Base-by-base conservation (phyloP, 1,284 basidiomycete genomes). In the Trichosporon sp. region DNA sequence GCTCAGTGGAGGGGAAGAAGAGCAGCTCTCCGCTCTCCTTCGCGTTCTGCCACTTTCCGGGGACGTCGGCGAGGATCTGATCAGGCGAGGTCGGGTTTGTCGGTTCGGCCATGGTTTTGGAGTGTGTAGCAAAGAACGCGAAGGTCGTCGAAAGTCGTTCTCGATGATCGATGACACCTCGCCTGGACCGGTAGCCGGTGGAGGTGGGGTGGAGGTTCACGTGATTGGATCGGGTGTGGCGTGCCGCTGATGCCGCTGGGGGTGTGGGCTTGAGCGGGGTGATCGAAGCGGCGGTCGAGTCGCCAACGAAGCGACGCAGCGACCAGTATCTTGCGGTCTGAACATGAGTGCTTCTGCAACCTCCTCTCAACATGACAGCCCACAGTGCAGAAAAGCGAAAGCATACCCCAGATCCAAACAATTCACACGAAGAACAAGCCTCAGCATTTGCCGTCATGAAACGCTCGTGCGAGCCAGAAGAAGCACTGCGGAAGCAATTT, bases 1-100 rank as follows among this genome's bases (percentile, higher is more conserved):
- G 85, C 32, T 89, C 82, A 2, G 88, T 88, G 1, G 92, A 93
- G 21, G 90, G 89, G 79, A 91, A 95, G 85, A 91, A 91, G 54
- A 91, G 84, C 37, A 93, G 84, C 79, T 92, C 91, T 1, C 91
- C 90, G 16, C 88, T 87, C n/a, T 86, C 84, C 37, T 86, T 84
- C 11, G 91, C 93, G 43, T 84, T 84, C 31, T 89, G 86, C 78
- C 91, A 93, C 70, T 86, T 85, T 14, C 84, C 83, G 1, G 89
- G 87, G 12, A 95, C 76, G 51, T 85, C 85, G 1, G 86, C 79
- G 70, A 95, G 85, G 75, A 94, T 88, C 70, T 91, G 85, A 10
- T 76, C 76, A 16, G 79, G 73, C 32, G 78, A 56, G 4, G 72
- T 72, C 1, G 74, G 75, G 61, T 73, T 72, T 65, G 73, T 78